Conservation (phyloP, 192 early-diverging fungal genomes). For the Coemansia sp. region DNA sequence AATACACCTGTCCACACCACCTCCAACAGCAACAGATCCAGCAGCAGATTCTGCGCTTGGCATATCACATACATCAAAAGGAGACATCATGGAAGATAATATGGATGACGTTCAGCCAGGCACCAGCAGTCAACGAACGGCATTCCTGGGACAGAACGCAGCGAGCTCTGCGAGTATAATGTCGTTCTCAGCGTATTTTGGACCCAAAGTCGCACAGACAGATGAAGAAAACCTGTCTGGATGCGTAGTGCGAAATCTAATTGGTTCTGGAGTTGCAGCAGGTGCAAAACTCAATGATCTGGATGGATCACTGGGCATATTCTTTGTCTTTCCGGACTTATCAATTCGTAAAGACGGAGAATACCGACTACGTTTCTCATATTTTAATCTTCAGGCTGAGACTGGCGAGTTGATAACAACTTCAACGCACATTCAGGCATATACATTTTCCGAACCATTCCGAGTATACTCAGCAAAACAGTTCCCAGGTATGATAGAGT, state of each 20-base stretch:
- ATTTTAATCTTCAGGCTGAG: slow-evolving; percentile 57
- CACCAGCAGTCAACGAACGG: background rate
- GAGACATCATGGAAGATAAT: background rate
- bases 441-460: slow-evolving; percentile 65
- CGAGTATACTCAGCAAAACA: slow-evolving; percentile 70
- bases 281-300: slow-evolving; percentile 61
- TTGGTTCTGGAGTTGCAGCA: slow-evolving; percentile 62
- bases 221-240: slow-evolving; percentile 4
- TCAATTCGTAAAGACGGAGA: slow-evolving; percentile 72
- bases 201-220: background rate
- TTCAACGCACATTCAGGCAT: slow-evolving; percentile 55
- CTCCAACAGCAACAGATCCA: background rate
- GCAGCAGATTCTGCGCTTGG: background rate
- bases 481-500: slow-evolving; percentile 79
- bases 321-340: slow-evolving; percentile 78
- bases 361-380: slow-evolving; percentile 66
- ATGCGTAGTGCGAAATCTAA: slow-evolving; percentile 57
- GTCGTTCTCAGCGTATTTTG: slow-evolving; percentile 34
- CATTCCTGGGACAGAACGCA: slow-evolving; percentile 26
- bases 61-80: slow-evolving; percentile 3
- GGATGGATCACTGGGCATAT: slow-evolving; percentile 64
- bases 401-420: slow-evolving; percentile 55
- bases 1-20: background rate
- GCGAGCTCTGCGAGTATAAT: slow-evolving; percentile 43
- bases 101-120: background rate